Evolutionary conservation across 495 filamentous ascomycete genomes (phyloP).

Genomic region (Talaromyces stipitatus): DNA sequence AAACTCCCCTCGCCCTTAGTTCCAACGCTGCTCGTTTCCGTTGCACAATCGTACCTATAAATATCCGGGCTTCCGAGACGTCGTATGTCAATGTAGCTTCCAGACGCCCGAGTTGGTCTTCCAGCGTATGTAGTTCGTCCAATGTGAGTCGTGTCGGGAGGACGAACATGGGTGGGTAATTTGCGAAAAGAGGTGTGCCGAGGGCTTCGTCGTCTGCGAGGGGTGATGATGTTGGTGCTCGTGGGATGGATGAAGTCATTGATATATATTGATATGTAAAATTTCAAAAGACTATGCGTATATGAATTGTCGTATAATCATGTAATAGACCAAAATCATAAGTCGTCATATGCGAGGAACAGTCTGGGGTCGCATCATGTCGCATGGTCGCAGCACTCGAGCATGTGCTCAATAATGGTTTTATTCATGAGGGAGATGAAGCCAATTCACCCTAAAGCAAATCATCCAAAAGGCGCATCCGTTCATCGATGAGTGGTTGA

Average conservation of each 20-base stretch:
- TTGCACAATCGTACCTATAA: conserved; percentile 64
- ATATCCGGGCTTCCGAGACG: conserved; percentile 59
- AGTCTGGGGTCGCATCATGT: not conserved
- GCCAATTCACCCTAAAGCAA: not conserved
- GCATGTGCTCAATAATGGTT: not conserved
- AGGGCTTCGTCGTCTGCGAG: not conserved
- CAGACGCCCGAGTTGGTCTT: conserved; percentile 49
- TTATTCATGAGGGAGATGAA: not conserved
- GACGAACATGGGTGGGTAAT: conserved; percentile 60
- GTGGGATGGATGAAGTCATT: not conserved
- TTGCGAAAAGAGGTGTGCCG: conserved; percentile 4
- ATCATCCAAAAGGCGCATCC: not conserved
- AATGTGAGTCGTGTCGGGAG: conserved; percentile 60
- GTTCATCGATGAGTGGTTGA: not conserved
- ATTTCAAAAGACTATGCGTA: no score
- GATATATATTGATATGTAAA: not conserved
- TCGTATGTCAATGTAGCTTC: conserved; percentile 62
- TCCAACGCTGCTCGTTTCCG: conserved; percentile 70
- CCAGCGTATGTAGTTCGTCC: conserved; percentile 52
- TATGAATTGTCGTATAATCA: not conserved
- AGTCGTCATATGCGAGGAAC: not conserved
- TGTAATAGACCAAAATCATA: not conserved
- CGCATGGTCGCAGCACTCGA: not conserved
- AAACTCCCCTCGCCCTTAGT: conserved; percentile 56
- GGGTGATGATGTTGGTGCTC: conserved; percentile 4